These are phyloP conservation scores for Solanum etuberosum DNA, from an alignment of 257 asterid species.

Conservation along the genomic window DNA sequence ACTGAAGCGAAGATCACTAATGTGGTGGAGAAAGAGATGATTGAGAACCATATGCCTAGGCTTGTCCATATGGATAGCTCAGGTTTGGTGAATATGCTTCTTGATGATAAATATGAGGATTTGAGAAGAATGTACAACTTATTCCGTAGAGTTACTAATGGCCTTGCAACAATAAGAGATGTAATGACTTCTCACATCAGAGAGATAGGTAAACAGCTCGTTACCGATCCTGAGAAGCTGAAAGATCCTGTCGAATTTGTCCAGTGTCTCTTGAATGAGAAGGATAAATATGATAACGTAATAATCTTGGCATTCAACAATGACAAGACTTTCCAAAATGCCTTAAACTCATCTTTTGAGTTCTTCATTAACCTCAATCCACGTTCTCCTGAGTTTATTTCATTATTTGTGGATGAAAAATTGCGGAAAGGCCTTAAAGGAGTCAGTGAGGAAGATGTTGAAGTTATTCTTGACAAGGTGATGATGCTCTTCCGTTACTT, in stretches of 20 bases:
- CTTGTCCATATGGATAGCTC: constrained; percentile 84
- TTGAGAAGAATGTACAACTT: constrained; percentile 78
- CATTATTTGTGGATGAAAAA: constrained; percentile 76
- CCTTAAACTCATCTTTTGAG: constrained; percentile 80
- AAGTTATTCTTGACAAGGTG: constrained; percentile 72
- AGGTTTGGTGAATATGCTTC: constrained; percentile 76
- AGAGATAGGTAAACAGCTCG: constrained; percentile 78
- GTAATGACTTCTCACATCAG: constrained; percentile 79
- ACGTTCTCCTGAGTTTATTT: constrained; percentile 87
- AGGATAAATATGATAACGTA: constrained; percentile 70
- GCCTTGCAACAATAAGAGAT: constrained; percentile 58
- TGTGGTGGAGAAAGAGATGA: constrained; percentile 83
- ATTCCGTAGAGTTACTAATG: constrained; percentile 57
- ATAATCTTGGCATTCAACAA: constrained; percentile 52
- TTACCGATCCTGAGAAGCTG: constrained; percentile 82
- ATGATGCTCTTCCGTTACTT: constrained; percentile 88
- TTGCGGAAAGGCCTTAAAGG: constrained; percentile 80
- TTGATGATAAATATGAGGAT: constrained; percentile 69
- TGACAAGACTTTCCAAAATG: constrained; percentile 84
- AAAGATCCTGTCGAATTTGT: constrained; percentile 87
- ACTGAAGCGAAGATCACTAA: constrained; percentile 63
- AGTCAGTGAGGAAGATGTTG: constrained; percentile 79
- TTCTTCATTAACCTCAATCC: constrained; percentile 74
- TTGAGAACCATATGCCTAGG: constrained; percentile 78
- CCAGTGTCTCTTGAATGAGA: constrained; percentile 59